Evolutionary conservation across 75 land plant species (phyloP), one percentile per base, ranked within the genome.

Genomic region (Selaginella moellendorffii): DNA sequence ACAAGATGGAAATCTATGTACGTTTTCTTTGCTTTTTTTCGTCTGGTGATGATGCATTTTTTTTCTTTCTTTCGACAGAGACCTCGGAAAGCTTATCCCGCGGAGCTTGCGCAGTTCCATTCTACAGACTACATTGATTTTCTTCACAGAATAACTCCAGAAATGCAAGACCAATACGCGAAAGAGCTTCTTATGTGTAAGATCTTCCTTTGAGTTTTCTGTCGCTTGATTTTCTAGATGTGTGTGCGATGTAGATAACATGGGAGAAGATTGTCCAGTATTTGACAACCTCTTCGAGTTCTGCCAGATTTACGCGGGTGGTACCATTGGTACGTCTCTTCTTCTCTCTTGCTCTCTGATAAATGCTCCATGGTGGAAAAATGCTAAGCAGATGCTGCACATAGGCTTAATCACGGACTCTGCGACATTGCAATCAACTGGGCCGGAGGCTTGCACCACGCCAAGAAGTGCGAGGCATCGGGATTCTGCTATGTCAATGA

Each of bases 1-100:
- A 90, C 31, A 95, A 95, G 76, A 95, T 95, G 99, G 99, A 95
- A 74, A 82, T 95, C n/a, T 95, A 85, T 84, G 98, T 93, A 53
- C 63, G 90, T 78, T 25, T 0, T 12, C 53, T 28, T 36, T 23
- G 46, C 9, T 53, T 64, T 28, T 56, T 9, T 14, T 36, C 46
- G 27, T 23, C 18, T 65, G 1, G 1, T 53, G 2, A 2, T n/a
- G 5, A 17, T 65, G 42, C 24, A 28, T 53, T 5, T 36, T n/a
- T n/a, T n/a, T n/a, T n/a, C n/a, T n/a, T n/a, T n/a, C n/a, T n/a
- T n/a, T 28, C 25, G 64, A 68, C 80, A 95, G 99, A 78, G 99
- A 65, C 99, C 96, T 0, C 99, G 89, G 56, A 95, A 90, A 68
- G 96, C 99, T 14, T 95, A 95, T 67, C 99, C 91, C 0, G 77